Evolutionary conservation across 345 rosid genomes (phyloP).

Genomic region (Brassica carinata): DNA sequence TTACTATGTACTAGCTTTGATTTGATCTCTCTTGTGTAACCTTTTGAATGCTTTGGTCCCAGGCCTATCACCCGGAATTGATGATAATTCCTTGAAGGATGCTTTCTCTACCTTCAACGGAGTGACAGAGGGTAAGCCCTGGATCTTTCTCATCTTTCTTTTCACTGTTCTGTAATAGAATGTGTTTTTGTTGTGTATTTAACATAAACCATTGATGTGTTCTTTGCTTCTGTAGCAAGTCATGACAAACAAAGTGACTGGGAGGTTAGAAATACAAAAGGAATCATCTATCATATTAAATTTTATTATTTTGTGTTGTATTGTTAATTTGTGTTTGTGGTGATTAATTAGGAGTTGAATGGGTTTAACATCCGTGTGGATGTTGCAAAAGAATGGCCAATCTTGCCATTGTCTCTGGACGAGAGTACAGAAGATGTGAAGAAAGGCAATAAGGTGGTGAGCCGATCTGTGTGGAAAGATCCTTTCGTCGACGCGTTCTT

Average conservation of each 20-base stretch:
- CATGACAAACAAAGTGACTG: slow-evolving; percentile 60
- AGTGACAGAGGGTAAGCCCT: slow-evolving; percentile 48
- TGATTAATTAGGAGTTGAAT: slow-evolving; percentile 52
- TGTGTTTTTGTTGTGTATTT: neutral
- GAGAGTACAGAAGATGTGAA: slow-evolving; percentile 27
- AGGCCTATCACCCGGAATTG: slow-evolving; percentile 53
- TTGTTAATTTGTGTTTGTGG: slow-evolving; percentile 9
- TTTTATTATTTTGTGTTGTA: neutral
- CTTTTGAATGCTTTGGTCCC: slow-evolving; percentile 4
- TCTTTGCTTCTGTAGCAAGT: slow-evolving; percentile 52
- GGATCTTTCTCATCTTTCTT: neutral
- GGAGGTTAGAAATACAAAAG: slow-evolving; percentile 47
- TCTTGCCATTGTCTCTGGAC: slow-evolving; percentile 19
- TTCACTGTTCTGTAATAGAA: neutral
- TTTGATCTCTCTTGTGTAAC: neutral
- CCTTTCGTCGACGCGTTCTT: slow-evolving; percentile 54
- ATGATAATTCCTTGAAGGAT: slow-evolving; percentile 47
- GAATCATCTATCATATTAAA: neutral
- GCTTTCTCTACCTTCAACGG: slow-evolving; percentile 55
- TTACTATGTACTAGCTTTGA: too few relatives aligned
- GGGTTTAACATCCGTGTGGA: slow-evolving; percentile 63
- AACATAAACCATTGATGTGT: neutral
- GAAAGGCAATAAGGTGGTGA: slow-evolving; percentile 18
- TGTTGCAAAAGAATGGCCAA: slow-evolving; percentile 53
- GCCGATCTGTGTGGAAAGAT: slow-evolving; percentile 52